Conservation (phyloP, 2,329 filamentous ascomycete genomes). For the Epichloe hybrida region DNA sequence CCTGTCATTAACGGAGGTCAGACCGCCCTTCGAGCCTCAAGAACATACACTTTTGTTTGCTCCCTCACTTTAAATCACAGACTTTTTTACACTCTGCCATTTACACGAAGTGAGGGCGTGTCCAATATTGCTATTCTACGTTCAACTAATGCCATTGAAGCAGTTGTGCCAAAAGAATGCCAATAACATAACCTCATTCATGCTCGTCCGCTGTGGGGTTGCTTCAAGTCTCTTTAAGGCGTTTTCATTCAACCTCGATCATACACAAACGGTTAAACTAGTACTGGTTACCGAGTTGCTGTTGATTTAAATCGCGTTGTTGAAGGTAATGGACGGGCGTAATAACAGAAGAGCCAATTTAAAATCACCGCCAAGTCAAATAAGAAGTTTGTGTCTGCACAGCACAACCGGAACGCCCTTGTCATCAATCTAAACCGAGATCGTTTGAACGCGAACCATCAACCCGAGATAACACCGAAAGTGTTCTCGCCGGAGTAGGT, state of each 20-base stretch:
- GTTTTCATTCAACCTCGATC: neutral
- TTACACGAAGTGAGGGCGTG: no score
- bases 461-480: constrained; percentile 47
- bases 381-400: constrained; percentile 14
- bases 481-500: constrained; percentile 99
- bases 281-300: neutral
- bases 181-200: no score
- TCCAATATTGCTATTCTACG: no score
- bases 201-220: no score
- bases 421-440: neutral
- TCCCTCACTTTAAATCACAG: no score
- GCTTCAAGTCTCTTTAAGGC: neutral
- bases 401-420: constrained; percentile 21
- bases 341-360: constrained; percentile 4
- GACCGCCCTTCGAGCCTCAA: no score
- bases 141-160: no score
- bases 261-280: neutral
- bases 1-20: no score
- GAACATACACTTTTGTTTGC: no score
- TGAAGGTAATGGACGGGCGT: constrained; percentile 3
- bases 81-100: no score
- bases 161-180: no score
- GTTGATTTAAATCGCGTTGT: neutral
- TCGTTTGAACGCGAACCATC: neutral
- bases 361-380: constrained; percentile 1